Evolutionary conservation across 169 alveolate genomes (phyloP).

Genomic region (Pseudocohnilembus persalinus): DNA sequence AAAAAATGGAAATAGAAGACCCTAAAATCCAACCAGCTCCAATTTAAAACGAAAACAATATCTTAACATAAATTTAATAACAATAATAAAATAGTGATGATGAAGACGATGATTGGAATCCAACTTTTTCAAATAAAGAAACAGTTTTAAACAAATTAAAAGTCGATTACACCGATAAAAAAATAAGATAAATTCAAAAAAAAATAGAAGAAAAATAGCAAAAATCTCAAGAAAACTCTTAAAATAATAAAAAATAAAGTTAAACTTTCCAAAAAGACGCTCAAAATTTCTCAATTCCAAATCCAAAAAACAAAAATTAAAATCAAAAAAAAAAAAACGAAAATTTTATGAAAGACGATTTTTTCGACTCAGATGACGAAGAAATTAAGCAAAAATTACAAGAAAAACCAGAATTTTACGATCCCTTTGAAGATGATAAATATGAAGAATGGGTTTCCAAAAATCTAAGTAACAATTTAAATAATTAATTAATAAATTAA

Average conservation of each 20-base stretch:
- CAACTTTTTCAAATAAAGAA: neutral
- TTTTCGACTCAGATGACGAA: neutral
- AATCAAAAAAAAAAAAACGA: neutral
- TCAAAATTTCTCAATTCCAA: too few species aligned
- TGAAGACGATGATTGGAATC: neutral
- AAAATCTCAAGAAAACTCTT: too few species aligned
- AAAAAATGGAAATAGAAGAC: too few species aligned
- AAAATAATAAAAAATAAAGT: too few species aligned
- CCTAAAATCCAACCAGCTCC: too few species aligned
- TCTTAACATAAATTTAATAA: too few species aligned
- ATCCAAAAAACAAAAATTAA: neutral
- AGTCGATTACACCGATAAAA: neutral
- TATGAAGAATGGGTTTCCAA: neutral
- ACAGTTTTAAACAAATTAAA: neutral
- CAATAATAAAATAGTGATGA: neutral
- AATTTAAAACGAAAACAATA: too few species aligned
- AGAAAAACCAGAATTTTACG: neutral
- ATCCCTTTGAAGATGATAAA: neutral
- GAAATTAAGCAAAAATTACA: neutral
- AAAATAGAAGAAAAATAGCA: neutral
- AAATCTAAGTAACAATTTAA: neutral
- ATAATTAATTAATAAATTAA: too few species aligned
- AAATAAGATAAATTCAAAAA: too few species aligned
- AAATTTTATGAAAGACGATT: neutral
- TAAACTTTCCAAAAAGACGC: neutral